Percentiles rank a stretch among this genome's conserved stretches.
These are phyloP conservation scores for Picea sitchensis DNA, from an alignment of 75 land plant genomes.

Conservation along the genomic window DNA sequence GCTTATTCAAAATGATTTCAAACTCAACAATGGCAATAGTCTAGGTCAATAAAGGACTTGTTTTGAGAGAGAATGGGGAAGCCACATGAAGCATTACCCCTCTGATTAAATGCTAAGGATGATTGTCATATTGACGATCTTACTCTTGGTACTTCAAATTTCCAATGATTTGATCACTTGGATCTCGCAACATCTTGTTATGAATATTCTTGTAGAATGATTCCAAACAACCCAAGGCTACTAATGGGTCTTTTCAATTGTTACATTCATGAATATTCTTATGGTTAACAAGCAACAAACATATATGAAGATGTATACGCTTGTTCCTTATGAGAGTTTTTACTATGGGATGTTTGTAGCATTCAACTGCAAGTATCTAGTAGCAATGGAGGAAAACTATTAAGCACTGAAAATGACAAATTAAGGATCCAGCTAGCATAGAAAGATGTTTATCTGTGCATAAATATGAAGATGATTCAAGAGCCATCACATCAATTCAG, in stretches of 20 bases:
- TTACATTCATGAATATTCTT: constrained; percentile 48
- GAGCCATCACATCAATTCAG: too few species aligned
- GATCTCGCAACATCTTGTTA: constrained; percentile 21
- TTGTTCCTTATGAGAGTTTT: constrained; percentile 75
- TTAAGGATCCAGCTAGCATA: too few species aligned
- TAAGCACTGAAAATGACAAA: too few species aligned
- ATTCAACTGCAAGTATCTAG: constrained; percentile 25
- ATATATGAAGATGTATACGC: constrained; percentile 94
- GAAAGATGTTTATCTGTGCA: too few species aligned
- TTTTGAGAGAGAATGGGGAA: constrained; percentile 90
- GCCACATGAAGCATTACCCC: constrained; percentile 69
- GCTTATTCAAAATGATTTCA: too few species aligned
- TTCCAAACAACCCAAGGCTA: constrained; percentile 67
- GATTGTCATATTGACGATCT: constrained; percentile 57
- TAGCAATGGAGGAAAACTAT: constrained; percentile 15
- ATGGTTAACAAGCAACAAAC: constrained; percentile 94
- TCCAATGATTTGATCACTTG: constrained; percentile 85
- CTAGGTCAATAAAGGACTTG: constrained; percentile 75
- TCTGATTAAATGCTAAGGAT: constrained; percentile 75
- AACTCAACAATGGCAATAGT: too few species aligned
- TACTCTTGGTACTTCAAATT: constrained; percentile 23
- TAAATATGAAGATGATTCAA: too few species aligned
- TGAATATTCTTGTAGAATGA: constrained; percentile 81
- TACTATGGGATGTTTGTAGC: not conserved
- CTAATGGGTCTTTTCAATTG: constrained; percentile 92